Evolutionary conservation across 306 rosid species (phyloP), one percentile per base, ranked within the genome.

Genomic region (Luffa aegyptiaca): DNA sequence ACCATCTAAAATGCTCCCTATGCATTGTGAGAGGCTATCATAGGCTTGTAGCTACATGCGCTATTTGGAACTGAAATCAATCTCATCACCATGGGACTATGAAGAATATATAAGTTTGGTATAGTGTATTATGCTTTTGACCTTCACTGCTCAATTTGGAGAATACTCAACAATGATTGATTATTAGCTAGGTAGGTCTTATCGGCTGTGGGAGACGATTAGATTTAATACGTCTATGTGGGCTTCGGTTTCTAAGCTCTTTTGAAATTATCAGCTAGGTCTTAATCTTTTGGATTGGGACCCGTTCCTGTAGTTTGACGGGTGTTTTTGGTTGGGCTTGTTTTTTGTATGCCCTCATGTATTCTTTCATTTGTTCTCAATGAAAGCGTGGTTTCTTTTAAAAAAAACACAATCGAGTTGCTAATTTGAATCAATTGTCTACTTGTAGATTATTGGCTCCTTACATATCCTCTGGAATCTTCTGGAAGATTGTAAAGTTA

Each of bases 401-500:
- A 26, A 26, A 26, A 26, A 26, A 26, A 26, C 31, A 57, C 6
- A 12, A 21, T 77, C 69, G n/a, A 17, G 46, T 74, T 80, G 31
- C 85, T 71, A 80, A 48, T 31, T 81, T 80, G 17, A 45, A 53
- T 75, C 73, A 36, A 16, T 78, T 69, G 63, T 84, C 70, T 79
- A 84, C 70, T 81, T 77, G 76, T 85, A 95, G 98, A 78, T 81
- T 91, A 80, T 55, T 96, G 84, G 94, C 98, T 74, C 94, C 97
- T 33, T 80, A 88, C 78, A 91, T 93, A 88, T 89, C 98, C 36
- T 88, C 86, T 52, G 92, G 98, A 72, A 96, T 96, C 81, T 85
- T 88, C 39, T 91, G 92, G 93, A 86, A 89, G 85, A 83, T 91
- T 75, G 62, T 83, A 56, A 91, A 90, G 92, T 76, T 93, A 20